These are phyloP conservation scores for Syzygium aqueum DNA, from an alignment of 345 rosid species.

Conservation along the genomic window DNA sequence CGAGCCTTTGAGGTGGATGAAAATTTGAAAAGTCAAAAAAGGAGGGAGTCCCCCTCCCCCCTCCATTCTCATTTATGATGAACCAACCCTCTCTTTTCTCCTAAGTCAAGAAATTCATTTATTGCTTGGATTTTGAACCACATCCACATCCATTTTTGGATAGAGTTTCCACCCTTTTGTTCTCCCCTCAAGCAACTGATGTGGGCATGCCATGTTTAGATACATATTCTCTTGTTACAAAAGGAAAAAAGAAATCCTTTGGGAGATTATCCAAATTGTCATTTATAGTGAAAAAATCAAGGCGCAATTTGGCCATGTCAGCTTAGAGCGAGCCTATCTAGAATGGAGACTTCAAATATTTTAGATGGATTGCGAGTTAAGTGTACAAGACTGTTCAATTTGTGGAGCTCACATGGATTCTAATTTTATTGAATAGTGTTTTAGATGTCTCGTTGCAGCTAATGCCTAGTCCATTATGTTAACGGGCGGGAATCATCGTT, in stretches of 20 bases:
- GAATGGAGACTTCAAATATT: fast-evolving
- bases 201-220: not conserved
- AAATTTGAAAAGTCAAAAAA: not conserved
- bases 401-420: not conserved
- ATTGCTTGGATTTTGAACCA: not conserved
- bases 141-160: not conserved
- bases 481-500: too few relatives aligned
- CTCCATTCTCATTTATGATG: not conserved
- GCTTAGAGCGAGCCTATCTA: not conserved
- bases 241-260: not conserved
- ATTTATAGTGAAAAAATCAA: not conserved
- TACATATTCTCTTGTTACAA: not conserved
- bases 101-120: not conserved
- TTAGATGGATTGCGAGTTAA: not conserved
- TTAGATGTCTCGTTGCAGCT: not conserved
- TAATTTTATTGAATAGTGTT: not conserved
- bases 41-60: not conserved
- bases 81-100: not conserved
- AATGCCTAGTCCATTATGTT: not conserved
- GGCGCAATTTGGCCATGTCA: not conserved
- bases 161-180: not conserved
- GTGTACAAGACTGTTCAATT: fast-evolving
- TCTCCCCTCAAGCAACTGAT: not conserved
- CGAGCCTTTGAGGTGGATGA: not conserved
- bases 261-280: not conserved